phyloP scores from a whole-genome alignment of 2,329 filamentous ascomycete species.

The Fonsecaea monophora region DNA sequence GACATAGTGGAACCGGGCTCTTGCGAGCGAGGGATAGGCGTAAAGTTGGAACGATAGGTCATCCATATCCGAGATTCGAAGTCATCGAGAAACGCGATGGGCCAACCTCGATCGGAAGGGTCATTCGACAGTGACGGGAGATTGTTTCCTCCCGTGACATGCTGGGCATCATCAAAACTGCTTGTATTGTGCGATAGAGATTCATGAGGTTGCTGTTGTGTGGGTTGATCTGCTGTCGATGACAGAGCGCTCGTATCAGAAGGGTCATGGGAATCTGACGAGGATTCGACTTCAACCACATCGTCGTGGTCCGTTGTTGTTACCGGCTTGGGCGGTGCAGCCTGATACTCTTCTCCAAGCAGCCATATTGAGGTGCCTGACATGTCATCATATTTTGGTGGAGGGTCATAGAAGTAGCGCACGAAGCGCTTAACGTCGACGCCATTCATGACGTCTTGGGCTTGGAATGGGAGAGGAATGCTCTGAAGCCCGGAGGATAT shows the following conservation, averaged over 20 bases:
- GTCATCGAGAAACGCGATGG: conserved; percentile 82
- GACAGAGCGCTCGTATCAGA: conserved; percentile 37
- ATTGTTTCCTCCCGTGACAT: conserved; percentile 34
- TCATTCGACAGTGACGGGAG: conserved; percentile 39
- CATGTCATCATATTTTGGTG: conserved; percentile 77
- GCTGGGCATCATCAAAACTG: conserved; percentile 39
- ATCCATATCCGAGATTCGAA: conserved; percentile 95
- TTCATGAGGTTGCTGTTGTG: conserved; percentile 3
- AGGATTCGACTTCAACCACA: conserved; percentile 42
- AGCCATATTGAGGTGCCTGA: conserved; percentile 82
- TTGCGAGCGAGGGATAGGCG: conserved; percentile 77
- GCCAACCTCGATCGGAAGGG: conserved; percentile 69
- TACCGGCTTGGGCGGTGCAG: conserved; percentile 39
- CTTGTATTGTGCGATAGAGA: conserved; percentile 24
- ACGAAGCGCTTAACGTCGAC: conserved; percentile 83
- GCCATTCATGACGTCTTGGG: conserved; percentile 60
- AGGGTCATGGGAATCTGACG: conserved; percentile 39
- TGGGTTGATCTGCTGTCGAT: conserved; percentile 24
- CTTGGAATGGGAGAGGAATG: conserved; percentile 26
- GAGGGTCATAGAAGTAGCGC: conserved; percentile 90
- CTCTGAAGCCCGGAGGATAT: conserved; percentile 33
- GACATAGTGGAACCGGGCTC: conserved; percentile 73
- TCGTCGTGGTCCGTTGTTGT: conserved; percentile 41
- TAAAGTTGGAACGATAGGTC: conserved; percentile 90
- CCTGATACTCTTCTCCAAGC: conserved; percentile 67